Evolutionary conservation across 1,284 basidiomycete species (phyloP).

Genomic region (Taiwanofungus camphoratus): DNA sequence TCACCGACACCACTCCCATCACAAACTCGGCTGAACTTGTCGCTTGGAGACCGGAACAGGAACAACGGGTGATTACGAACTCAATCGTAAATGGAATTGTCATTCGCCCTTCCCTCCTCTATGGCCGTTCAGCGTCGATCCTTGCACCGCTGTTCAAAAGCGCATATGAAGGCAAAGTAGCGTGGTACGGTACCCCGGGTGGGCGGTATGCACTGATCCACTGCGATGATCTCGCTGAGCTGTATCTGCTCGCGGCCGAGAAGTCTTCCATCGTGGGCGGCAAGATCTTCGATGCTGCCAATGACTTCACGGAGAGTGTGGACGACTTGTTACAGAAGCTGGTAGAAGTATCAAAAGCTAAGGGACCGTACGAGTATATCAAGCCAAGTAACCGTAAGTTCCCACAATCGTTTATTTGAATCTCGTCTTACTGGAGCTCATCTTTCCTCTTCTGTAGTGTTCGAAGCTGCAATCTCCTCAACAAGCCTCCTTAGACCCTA

Average conservation of each 20-base stretch:
- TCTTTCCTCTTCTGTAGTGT: constrained; percentile 21
- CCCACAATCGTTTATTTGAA: constrained; percentile 9
- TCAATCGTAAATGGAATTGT: constrained; percentile 42
- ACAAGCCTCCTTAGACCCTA: constrained; percentile 35
- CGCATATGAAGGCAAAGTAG: constrained; percentile 31
- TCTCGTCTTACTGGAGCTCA: background rate
- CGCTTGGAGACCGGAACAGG: constrained; percentile 32
- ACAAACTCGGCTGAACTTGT: constrained; percentile 25
- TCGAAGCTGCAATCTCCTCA: constrained; percentile 29
- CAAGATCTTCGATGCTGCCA: constrained; percentile 40
- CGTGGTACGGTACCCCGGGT: constrained; percentile 36
- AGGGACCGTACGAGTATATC: constrained; percentile 28
- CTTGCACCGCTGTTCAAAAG: constrained; percentile 34
- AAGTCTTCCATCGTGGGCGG: constrained; percentile 34
- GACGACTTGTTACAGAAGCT: constrained; percentile 40
- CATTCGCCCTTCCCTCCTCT: constrained; percentile 42
- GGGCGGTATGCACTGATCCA: constrained; percentile 41
- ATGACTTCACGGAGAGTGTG: constrained; percentile 38
- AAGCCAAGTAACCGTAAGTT: constrained; percentile 33
- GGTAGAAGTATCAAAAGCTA: constrained; percentile 35
- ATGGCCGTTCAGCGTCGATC: constrained; percentile 41
- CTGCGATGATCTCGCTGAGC: constrained; percentile 45
- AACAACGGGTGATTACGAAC: constrained; percentile 31
- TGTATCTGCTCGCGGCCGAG: constrained; percentile 41
- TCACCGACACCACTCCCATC: constrained; percentile 33